Base-by-base conservation (phyloP, 257 asterid genomes). In the Solanum gracilifrons region DNA sequence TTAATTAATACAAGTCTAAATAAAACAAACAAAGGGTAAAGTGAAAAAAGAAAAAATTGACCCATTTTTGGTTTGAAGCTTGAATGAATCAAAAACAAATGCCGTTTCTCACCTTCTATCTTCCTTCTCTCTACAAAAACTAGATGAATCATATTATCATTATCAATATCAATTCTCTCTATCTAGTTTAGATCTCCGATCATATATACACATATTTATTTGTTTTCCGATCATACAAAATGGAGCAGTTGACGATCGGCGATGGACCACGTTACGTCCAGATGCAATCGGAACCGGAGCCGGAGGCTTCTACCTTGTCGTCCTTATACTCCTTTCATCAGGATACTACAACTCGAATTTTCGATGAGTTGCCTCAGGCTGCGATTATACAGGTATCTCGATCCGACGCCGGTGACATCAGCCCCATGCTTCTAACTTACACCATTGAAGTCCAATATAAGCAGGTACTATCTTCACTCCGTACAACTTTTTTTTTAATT, bases 381-480 rank as follows among this genome's bases (percentile, higher is more conserved):
- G 86, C 89, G 15, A 96, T 95, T 85, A 74, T 95, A 86, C 94
- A 93, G 90, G 97, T 94, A 18, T 95, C 98, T 58, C 96, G 99
- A 11, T 98, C 98, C 21, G 98, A 96, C 86, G 96, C 98, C 51
- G 93, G 96, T 27, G 98, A 94, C 88, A 92, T 95, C 69, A 95
- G 97, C 93, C 99, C 99, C 82, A 90, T 93, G 90, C 95, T 93
- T 87, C 95, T 96, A 41, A 93, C 98, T 83, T 96, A 96, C 89
- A 96, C 99, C 62, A 96, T 96, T 89, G 93, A 94, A 86, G 89
- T 94, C 25, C 95, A 92, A 87, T 95, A 94, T 89, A 96, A 92
- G 87, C 94, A 96, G 97, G 99, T 90, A 84, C 33, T 68, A 3
- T 32, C 80, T 10, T 48, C 64, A 13, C 36, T 48, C 60, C 31